Evolutionary conservation across 495 filamentous ascomycete species (phyloP).

Genomic region (Penicillium dipodomyicola): DNA sequence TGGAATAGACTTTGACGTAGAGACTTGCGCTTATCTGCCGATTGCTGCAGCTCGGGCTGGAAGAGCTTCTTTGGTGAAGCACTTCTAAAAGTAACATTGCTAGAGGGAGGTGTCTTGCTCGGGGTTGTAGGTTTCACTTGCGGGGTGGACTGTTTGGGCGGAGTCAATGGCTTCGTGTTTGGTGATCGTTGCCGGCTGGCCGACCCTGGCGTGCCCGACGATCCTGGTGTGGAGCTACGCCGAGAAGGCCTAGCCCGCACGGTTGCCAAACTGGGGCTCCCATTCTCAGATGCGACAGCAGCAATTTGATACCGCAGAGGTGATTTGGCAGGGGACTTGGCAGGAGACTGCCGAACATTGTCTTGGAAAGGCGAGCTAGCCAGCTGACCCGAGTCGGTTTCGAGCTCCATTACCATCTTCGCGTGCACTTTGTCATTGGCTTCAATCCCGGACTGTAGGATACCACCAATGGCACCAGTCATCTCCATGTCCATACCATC

Average conservation of each 20-base stretch:
- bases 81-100: conserved; percentile 43
- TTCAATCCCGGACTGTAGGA: conserved; percentile 47
- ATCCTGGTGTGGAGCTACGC: conserved; percentile 43
- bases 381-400: conserved; percentile 52
- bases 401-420: conserved; percentile 59
- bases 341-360: conserved; percentile 30
- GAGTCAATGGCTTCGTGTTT: conserved; percentile 48
- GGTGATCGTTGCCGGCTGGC: conserved; percentile 35
- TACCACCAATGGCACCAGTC: conserved; percentile 68
- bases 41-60: conserved; percentile 45
- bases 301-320: conserved; percentile 34
- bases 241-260: conserved; percentile 54
- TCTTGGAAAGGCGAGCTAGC: conserved; percentile 56
- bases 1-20: conserved; percentile 55
- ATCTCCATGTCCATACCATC: conserved; percentile 64
- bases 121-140: conserved; percentile 50
- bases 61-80: conserved; percentile 57
- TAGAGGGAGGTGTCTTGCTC: conserved; percentile 51
- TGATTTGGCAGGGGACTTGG: conserved; percentile 29
- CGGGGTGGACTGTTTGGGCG: conserved; percentile 53
- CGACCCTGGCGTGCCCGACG: conserved; percentile 47
- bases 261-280: conserved; percentile 56
- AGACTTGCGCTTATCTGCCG: conserved; percentile 36
- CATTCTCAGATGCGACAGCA: conserved; percentile 55
- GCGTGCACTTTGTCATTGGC: conserved; percentile 47